Evolutionary conservation across 768 basidiomycete species (phyloP), one percentile per base, ranked within the genome.

Genomic region (Leccinum aurantiacum): DNA sequence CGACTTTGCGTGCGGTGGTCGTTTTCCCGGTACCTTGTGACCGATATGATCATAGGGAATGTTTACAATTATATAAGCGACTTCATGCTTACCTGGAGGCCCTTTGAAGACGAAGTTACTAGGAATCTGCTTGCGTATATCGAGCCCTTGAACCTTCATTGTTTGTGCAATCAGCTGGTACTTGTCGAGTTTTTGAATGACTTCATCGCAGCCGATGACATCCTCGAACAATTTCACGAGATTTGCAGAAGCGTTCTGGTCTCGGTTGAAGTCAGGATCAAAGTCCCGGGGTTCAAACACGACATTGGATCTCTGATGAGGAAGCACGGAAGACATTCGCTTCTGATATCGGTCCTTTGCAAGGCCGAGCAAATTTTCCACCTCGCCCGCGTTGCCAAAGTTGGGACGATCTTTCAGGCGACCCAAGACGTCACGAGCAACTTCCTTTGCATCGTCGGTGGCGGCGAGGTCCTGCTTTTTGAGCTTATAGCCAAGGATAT

Each of bases 21-120:
- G 86, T 87, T 58, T 87, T 87, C 15, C 86, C 85, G 0, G 85
- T 86, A 4, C 86, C 86, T 86, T 31, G 14, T 4, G 33, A 57
- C 11, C n/a, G 10, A 51, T 19, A 37, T 29, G 29, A 29, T 65
- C 5, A 35, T 35, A 14, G 7, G 61, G 6, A 11, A 38, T 17
- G 0, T 24, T 13, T 2, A 33, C 10, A 25, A 17, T 6, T 11
- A 1, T 9, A 31, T 9, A 31, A 1, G 8, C 29, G 1, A 25
- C 17, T 1, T 22, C 47, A 1, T 19, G 67, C 76, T 65, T 66
- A 86, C 83, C 87, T 60, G 88, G 88, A 6, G 88, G 88, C 0
- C 88, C 88, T 64, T 86, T 89, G 78, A 90, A 89, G 2, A 89
- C 73, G 53, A 88, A 90, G 46, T 78, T 78, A n/a, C 71, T 87